Evolutionary conservation across 805 yeast species (phyloP), one percentile per base, ranked within the genome.

Genomic region (Pichia nanzhaoensis): DNA sequence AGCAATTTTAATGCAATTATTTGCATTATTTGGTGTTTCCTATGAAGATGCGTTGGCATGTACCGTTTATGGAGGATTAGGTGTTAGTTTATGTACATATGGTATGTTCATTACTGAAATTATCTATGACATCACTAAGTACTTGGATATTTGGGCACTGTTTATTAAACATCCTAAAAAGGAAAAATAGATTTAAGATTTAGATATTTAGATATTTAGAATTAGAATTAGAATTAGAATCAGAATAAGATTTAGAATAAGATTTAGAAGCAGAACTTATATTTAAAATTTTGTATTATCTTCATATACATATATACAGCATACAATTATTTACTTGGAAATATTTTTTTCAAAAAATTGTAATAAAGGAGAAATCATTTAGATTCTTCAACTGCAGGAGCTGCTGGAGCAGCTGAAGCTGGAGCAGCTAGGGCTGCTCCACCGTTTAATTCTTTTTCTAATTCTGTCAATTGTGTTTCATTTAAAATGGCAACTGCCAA

Each of bases 381-480:
- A 10, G 41, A 22, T 42, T 48, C 51, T 40, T 40, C 51, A 21
- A 47, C 36, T 14, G 39, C 42, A 5, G 49, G 40, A 14, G 51
- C 42, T 24, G 51, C 37, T 12, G 51, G 28, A 9, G 51, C 36
- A 3, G 52, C 46, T 21, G 42, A 37, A 12, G 51, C 51, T 27
- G 41, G 41, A 13, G 48, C 49, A 14, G 44, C 49, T 34, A 42
- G 43, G 22, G 47, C 48, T 36, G 46, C 50, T 40, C 51, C 51
- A 43, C 51, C 51, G 30, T 43, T 49, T 75, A 88, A 81, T 63
- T 89, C 93, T 71, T 85, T 88, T 73, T 90, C 97, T 82, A 87
- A 77, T 70, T 90, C 97, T 62, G 82, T 80, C 64, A 90, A 77
- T 71, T 91, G 97, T 63, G 89, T 95, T 71, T 91, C 97, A 49